Conservation (phyloP, 1,284 basidiomycete genomes). For the Apiotrichum laibachii region DNA sequence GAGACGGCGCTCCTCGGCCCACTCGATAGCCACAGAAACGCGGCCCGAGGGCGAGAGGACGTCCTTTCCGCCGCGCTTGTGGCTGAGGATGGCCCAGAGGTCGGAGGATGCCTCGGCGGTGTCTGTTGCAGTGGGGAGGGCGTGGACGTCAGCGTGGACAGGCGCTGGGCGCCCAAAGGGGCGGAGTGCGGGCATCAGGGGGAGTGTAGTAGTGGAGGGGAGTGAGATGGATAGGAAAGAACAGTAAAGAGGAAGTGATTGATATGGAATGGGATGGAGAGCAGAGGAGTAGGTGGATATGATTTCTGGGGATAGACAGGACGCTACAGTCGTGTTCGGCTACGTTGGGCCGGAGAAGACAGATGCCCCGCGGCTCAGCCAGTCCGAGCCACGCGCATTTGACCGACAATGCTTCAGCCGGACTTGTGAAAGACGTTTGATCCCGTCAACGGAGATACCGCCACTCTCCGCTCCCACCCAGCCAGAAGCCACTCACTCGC, state of each 20-base stretch:
- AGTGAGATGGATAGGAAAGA: neutral
- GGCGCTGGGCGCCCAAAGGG: slow-evolving; percentile 22
- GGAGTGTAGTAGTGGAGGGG: neutral
- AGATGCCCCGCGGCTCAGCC: too few relatives aligned
- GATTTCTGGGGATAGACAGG: neutral
- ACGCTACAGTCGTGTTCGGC: neutral
- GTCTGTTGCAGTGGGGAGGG: slow-evolving; percentile 13
- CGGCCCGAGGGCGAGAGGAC: slow-evolving; percentile 1
- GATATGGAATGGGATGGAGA: neutral
- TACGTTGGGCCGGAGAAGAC: too few relatives aligned
- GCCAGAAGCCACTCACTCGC: too few relatives aligned
- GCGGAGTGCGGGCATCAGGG: slow-evolving; percentile 13
- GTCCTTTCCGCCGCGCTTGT: neutral
- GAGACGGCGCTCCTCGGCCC: slow-evolving; percentile 17
- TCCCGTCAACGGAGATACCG: too few relatives aligned
- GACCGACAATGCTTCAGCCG: too few relatives aligned
- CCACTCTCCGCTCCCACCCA: too few relatives aligned
- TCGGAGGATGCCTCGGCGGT: slow-evolving; percentile 16
- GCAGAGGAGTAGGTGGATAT: neutral
- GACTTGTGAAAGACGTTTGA: too few relatives aligned
- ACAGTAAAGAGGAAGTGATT: neutral
- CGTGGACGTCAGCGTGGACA: slow-evolving; percentile 14
- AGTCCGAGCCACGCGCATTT: too few relatives aligned
- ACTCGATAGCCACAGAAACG: slow-evolving; percentile 17
- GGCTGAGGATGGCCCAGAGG: slow-evolving; percentile 16